These are phyloP conservation scores for Sorghum bicolor DNA, from an alignment of 176 grass and related monocot species.

Conservation along the genomic window DNA sequence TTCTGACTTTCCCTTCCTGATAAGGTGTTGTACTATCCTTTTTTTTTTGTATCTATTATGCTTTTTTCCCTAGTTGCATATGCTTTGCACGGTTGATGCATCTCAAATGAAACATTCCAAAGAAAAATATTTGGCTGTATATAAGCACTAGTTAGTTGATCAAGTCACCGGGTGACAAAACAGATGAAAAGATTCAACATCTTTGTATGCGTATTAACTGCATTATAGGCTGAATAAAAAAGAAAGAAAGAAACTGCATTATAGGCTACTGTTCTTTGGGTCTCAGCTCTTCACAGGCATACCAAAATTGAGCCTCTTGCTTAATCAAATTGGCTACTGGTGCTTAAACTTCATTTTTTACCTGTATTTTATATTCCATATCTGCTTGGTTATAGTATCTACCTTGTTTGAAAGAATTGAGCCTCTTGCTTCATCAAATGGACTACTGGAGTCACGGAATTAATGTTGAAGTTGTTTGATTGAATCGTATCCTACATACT, in stretches of 20 bases:
- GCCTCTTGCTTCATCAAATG: neutral
- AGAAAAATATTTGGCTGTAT: neutral
- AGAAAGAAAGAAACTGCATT: neutral
- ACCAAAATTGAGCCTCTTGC: neutral
- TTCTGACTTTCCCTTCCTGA: neutral
- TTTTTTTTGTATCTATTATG: neutral
- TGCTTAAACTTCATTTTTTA: neutral
- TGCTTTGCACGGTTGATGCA: neutral
- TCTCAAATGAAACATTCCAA: neutral
- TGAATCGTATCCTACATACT: constrained; percentile 1
- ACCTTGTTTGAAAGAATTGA: neutral
- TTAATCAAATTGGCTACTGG: neutral
- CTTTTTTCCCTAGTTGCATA: neutral
- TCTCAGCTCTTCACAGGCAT: neutral
- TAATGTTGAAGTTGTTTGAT: neutral
- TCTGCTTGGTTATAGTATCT: neutral
- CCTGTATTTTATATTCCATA: neutral
- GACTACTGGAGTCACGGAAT: neutral
- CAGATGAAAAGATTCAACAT: neutral
- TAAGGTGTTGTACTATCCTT: neutral
- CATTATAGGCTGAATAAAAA: neutral
- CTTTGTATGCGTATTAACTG: neutral
- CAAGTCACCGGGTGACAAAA: neutral
- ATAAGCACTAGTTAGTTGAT: neutral
- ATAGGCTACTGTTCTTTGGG: neutral